Conservation (phyloP, 148 eudicot species). For the Agrostemma githago region DNA sequence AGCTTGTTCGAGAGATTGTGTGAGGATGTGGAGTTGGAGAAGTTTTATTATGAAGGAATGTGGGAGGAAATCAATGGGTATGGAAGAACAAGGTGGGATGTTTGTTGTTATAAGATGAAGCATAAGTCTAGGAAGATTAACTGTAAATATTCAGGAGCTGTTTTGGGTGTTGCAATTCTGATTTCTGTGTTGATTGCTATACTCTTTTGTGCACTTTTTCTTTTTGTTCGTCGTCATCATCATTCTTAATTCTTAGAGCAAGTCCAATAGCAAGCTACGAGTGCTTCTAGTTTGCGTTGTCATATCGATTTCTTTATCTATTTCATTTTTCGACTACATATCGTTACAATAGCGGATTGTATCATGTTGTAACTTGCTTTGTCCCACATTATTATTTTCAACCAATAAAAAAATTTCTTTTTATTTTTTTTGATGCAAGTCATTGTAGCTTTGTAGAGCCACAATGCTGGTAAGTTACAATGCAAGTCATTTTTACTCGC, state of each 20-base stretch:
- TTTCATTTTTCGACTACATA: too few species aligned
- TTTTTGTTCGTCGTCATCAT: conserved; percentile 17
- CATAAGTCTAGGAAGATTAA: neutral
- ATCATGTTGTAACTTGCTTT: too few species aligned
- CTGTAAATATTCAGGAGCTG: neutral
- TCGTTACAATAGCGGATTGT: too few species aligned
- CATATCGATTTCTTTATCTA: too few species aligned
- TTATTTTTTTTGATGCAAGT: too few species aligned
- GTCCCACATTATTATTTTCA: too few species aligned
- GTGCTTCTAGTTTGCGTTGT: too few species aligned
- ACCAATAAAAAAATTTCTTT: too few species aligned
- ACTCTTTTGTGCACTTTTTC: conserved; percentile 7
- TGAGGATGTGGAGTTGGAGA: conserved; percentile 32
- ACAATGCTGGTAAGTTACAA: too few species aligned
- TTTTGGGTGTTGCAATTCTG: neutral
- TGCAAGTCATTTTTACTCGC: too few species aligned
- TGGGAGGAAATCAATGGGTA: conserved; percentile 30
- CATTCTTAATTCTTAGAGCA: neutral
- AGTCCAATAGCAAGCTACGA: too few species aligned
- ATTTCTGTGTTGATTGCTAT: conserved; percentile 6
- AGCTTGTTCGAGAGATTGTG: conserved; percentile 31
- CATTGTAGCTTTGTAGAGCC: too few species aligned
- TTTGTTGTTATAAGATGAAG: conserved; percentile 19
- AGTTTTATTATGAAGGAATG: conserved; percentile 38
- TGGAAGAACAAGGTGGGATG: conserved; percentile 22